Percentiles rank a stretch among this genome's conserved stretches.
Conservation (phyloP, 805 yeast genomes). For the Ogataea pignaliae region DNA sequence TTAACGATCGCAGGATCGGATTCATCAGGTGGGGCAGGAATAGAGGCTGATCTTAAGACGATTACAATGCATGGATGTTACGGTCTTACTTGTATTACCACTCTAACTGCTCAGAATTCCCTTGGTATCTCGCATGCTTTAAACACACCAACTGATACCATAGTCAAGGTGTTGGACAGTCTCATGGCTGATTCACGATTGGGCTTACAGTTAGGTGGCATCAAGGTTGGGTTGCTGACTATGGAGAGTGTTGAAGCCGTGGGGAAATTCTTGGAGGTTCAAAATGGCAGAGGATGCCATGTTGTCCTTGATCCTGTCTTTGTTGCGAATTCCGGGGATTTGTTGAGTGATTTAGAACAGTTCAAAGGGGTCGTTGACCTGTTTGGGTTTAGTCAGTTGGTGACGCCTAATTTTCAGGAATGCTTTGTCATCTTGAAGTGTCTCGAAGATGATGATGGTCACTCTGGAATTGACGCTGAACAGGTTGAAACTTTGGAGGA, state of each 20-base stretch:
- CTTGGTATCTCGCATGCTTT: conserved; percentile 37
- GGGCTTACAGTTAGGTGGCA: conserved; percentile 51
- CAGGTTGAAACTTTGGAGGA: conserved; percentile 6
- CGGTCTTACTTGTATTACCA: conserved; percentile 73
- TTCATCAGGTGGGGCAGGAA: conserved; percentile 89
- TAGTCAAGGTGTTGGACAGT: conserved; percentile 48
- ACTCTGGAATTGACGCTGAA: conserved; percentile 14
- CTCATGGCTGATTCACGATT: conserved; percentile 45
- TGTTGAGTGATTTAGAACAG: conserved; percentile 41
- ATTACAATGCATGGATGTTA: conserved; percentile 75
- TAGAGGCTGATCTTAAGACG: conserved; percentile 86
- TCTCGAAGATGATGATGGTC: conserved; percentile 22
- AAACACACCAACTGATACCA: conserved; percentile 40
- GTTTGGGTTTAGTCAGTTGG: conserved; percentile 28
- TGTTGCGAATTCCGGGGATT: conserved; percentile 72
- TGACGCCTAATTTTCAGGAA: conserved; percentile 80
- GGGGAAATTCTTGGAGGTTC: conserved; percentile 7
- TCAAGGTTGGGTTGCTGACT: conserved; percentile 78
- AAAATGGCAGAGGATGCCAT: conserved; percentile 1
- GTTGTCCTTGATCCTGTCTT: conserved; percentile 81
- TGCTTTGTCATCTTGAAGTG: conserved; percentile 39
- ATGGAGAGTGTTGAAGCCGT: conserved; percentile 40
- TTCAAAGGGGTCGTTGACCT: conserved; percentile 10
- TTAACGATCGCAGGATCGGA: conserved; percentile 72
- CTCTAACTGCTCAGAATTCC: conserved; percentile 80